phyloP scores from a whole-genome alignment of 352 stramenopile species.

The Phytophthora gonapodyides region DNA sequence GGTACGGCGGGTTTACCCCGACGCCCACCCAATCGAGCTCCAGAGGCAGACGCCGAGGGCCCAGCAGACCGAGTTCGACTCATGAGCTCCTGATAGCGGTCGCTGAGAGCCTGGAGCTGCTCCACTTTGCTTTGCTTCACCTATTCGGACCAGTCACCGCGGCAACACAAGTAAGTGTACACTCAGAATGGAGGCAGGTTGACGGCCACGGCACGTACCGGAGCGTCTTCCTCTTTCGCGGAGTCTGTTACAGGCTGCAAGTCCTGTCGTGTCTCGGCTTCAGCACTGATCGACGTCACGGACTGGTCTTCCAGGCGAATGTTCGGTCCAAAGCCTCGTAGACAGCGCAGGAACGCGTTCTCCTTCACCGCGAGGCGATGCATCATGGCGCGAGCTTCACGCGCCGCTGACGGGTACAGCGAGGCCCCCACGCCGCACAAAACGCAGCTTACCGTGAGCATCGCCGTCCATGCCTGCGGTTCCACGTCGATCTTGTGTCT shows the following conservation, averaged over 20 bases:
- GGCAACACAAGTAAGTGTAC: neutral
- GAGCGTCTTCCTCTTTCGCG: conserved; percentile 8
- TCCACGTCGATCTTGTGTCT: conserved; percentile 72
- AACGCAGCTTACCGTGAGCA: conserved; percentile 48
- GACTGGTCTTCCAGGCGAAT: conserved; percentile 13
- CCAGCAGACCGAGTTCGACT: conserved; percentile 18
- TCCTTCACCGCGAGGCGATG: conserved; percentile 46
- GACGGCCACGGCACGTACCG: conserved; percentile 18
- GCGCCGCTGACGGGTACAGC: conserved; percentile 32
- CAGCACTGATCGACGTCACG: neutral
- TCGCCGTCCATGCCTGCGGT: conserved; percentile 43
- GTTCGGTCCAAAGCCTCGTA: conserved; percentile 46
- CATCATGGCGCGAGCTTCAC: conserved; percentile 58
- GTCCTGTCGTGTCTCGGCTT: neutral
- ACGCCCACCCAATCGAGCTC: conserved; percentile 17
- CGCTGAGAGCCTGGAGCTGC: conserved; percentile 21
- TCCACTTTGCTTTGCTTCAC: conserved; percentile 26
- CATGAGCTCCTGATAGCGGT: conserved; percentile 35
- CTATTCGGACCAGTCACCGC: conserved; percentile 16
- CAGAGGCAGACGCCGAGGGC: conserved; percentile 1
- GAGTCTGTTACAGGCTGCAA: conserved; percentile 3
- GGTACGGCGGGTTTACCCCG: conserved; percentile 3
- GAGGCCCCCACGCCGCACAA: conserved; percentile 24
- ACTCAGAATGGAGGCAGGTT: neutral
- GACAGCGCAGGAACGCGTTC: conserved; percentile 70